phyloP scores from a whole-genome alignment of 495 filamentous ascomycete species.

The Saxophila tyrrhenica region DNA sequence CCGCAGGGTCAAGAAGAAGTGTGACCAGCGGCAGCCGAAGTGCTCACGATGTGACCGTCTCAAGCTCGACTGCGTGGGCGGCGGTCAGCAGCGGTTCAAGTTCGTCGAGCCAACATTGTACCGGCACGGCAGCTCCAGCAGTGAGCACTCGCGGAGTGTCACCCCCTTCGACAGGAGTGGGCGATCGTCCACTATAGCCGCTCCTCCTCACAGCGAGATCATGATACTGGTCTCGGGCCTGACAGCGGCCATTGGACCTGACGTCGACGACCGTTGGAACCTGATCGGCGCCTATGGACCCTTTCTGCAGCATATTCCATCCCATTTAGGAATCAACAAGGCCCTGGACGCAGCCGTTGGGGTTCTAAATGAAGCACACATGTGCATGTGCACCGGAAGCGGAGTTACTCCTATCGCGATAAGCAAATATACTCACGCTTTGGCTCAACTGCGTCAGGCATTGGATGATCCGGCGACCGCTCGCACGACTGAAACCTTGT shows the following conservation, averaged over 20 bases:
- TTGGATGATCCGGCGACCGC: slow-evolving; percentile 1
- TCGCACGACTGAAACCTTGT: slow-evolving; percentile 10
- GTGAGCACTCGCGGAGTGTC: neutral
- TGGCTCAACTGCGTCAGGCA: neutral
- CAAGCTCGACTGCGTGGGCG: slow-evolving; percentile 7
- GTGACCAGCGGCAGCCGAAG: slow-evolving; percentile 11
- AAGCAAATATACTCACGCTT: slow-evolving; percentile 2
- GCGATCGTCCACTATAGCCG: neutral
- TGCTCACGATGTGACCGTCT: slow-evolving; percentile 17
- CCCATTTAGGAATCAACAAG: slow-evolving; percentile 7
- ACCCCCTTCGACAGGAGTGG: neutral
- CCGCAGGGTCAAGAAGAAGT: slow-evolving; percentile 20
- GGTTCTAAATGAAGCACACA: slow-evolving; percentile 1
- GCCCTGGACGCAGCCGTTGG: slow-evolving; percentile 16
- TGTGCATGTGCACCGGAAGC: neutral
- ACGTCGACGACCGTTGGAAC: neutral
- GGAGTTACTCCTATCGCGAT: neutral
- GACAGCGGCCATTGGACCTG: neutral
- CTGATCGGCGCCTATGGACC: slow-evolving; percentile 5
- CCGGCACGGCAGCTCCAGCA: neutral
- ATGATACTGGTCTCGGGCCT: neutral
- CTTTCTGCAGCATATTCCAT: slow-evolving; percentile 8
- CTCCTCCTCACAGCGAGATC: neutral
- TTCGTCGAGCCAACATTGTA: slow-evolving; percentile 1
- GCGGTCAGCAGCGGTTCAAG: slow-evolving; percentile 13